A percentile compares a stretch with the other conserved stretches of the same genome.
Conservation (phyloP, 345 rosid genomes). For the Hibiscus syriacus region DNA sequence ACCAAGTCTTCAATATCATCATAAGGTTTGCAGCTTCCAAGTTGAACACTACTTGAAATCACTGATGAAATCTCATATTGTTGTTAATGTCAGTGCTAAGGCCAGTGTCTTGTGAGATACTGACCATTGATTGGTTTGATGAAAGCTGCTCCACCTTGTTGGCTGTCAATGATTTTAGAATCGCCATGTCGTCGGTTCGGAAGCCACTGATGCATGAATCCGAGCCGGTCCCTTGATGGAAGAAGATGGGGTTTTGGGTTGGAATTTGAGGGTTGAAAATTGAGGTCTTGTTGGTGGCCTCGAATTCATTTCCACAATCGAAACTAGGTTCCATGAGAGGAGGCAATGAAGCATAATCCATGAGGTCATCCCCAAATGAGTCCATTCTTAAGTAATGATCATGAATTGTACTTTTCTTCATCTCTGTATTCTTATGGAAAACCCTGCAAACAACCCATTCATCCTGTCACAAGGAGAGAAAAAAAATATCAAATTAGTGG, state of each 20-base stretch:
- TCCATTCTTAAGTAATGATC: slow-evolving; percentile 24
- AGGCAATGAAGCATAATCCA: too few species aligned
- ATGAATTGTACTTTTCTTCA: slow-evolving; percentile 32
- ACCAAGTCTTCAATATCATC: slow-evolving; percentile 34
- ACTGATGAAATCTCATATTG: slow-evolving; percentile 48
- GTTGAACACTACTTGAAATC: slow-evolving; percentile 29
- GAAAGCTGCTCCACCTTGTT: slow-evolving; percentile 49
- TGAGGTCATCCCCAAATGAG: too few species aligned
- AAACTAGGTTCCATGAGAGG: slow-evolving; percentile 30
- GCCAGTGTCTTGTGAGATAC: slow-evolving; percentile 54
- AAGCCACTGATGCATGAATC: slow-evolving; percentile 6
- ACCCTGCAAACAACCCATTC: too few species aligned
- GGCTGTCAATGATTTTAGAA: slow-evolving; percentile 18
- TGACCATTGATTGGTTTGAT: slow-evolving; percentile 44
- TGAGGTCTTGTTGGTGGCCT: slow-evolving; percentile 11
- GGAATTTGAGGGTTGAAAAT: slow-evolving; percentile 17
- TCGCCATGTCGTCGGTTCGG: slow-evolving; percentile 10
- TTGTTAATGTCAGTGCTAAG: slow-evolving; percentile 51
- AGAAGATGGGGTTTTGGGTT: too few species aligned
- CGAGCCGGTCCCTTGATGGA: background rate
- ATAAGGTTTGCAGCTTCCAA: too few species aligned
- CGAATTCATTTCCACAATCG: slow-evolving; percentile 18
- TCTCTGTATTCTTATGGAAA: too few species aligned
- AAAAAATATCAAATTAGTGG: background rate
- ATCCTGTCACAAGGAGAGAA: slow-evolving; percentile 43